Conservation (phyloP, 768 basidiomycete species). For the Neoboletus magnificus region DNA sequence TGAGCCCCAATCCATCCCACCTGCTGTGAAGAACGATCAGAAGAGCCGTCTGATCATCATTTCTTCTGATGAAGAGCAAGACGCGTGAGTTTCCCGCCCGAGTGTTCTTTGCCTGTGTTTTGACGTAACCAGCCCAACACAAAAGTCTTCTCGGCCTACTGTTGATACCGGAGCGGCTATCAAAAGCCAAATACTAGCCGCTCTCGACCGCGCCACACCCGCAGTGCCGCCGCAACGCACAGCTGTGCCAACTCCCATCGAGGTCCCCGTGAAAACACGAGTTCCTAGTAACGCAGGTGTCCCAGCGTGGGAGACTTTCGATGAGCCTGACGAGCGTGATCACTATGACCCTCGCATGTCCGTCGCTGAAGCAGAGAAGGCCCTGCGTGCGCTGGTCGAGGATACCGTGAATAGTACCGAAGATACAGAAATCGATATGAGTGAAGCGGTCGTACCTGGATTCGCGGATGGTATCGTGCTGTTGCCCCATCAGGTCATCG, state of each 20-base stretch:
- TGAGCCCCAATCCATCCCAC: slow-evolving; percentile 19
- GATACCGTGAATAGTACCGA: slow-evolving; percentile 58
- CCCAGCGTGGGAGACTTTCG: slow-evolving; percentile 32
- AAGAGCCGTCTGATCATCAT: slow-evolving; percentile 22
- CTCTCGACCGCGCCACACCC: slow-evolving; percentile 24
- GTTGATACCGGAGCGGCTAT: not conserved
- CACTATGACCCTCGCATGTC: slow-evolving; percentile 35
- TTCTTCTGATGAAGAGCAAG: slow-evolving; percentile 32
- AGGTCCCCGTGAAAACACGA: slow-evolving; percentile 21
- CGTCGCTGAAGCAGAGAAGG: slow-evolving; percentile 67
- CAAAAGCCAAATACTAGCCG: slow-evolving; percentile 19
- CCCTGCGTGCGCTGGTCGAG: slow-evolving; percentile 71
- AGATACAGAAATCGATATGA: slow-evolving; percentile 47
- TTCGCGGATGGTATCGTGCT: slow-evolving; percentile 69
- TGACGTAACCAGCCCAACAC: slow-evolving; percentile 10
- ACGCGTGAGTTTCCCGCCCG: slow-evolving; percentile 3
- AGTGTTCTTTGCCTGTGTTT: not conserved
- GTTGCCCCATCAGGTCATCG: slow-evolving; percentile 85
- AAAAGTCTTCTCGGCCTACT: not conserved
- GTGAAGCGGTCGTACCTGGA: slow-evolving; percentile 70
- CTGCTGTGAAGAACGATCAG: slow-evolving; percentile 1
- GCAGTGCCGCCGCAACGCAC: slow-evolving; percentile 15
- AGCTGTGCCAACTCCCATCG: slow-evolving; percentile 33
- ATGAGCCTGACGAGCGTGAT: slow-evolving; percentile 23
- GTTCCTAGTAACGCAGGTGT: slow-evolving; percentile 10